Percentiles rank a stretch among this genome's conserved stretches.
These are phyloP conservation scores for Metschnikowia kofuensis DNA, from an alignment of 805 yeast genomes.

Conservation along the genomic window DNA sequence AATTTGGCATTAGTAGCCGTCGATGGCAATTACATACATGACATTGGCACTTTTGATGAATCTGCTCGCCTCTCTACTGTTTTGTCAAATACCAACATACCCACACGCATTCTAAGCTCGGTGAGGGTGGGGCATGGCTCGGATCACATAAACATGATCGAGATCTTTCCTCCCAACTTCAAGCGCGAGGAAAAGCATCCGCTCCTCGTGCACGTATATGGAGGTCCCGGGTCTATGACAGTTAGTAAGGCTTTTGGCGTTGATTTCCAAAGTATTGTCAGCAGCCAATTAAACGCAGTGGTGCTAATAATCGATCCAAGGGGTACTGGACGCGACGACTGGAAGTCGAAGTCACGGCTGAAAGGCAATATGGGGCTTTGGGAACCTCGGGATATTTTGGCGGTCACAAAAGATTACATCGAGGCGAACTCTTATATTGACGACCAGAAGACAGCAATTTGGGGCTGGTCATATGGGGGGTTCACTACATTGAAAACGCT, in stretches of 20 bases:
- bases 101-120: conserved; percentile 43
- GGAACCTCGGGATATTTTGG: conserved; percentile 70
- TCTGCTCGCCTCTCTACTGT: conserved; percentile 14
- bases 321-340: conserved; percentile 79
- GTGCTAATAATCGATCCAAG: conserved; percentile 73
- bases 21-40: conserved; percentile 8
- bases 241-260: conserved; percentile 45
- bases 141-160: conserved; percentile 49
- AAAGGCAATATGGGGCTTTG: conserved; percentile 60
- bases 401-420: conserved; percentile 50
- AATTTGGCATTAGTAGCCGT: conserved; percentile 19
- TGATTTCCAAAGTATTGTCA: conserved; percentile 58
- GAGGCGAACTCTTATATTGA: conserved; percentile 47
- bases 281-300: conserved; percentile 56
- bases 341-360: conserved; percentile 61
- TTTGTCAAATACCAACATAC: conserved; percentile 44
- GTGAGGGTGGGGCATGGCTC: conserved; percentile 29
- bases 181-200: conserved; percentile 52
- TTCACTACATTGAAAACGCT: conserved; percentile 70
- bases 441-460: conserved; percentile 55
- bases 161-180: conserved; percentile 59
- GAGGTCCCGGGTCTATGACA: conserved; percentile 78
- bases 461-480: conserved; percentile 94
- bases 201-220: conserved; percentile 64
- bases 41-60: conserved; percentile 17